Evolutionary conservation across 1,139 yeast genomes (phyloP).

Genomic region (Suhomyces chickasaworum): DNA sequence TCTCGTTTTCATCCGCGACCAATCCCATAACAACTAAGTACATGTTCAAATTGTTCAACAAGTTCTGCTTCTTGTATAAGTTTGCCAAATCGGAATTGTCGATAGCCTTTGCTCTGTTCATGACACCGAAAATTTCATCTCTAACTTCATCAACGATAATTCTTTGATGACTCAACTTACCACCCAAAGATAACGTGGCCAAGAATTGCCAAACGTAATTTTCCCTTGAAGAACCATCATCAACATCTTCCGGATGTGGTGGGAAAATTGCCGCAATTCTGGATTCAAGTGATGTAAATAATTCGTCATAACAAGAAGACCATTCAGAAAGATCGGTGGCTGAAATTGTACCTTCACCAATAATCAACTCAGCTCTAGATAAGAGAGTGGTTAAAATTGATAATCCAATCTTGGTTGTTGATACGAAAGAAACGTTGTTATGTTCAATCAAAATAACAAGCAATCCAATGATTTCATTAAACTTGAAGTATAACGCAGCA

Average conservation of each 20-base stretch:
- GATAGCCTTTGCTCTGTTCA: constrained; percentile 76
- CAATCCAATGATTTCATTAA: constrained; percentile 81
- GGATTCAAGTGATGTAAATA: constrained; percentile 80
- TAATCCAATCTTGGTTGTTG: constrained; percentile 84
- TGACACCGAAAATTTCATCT: constrained; percentile 89
- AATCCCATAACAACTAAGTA: constrained; percentile 96
- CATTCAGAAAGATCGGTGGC: constrained; percentile 69
- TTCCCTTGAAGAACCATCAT: constrained; percentile 64
- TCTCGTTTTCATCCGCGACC: constrained; percentile 75
- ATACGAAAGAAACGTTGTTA: constrained; percentile 69
- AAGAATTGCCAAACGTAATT: constrained; percentile 94
- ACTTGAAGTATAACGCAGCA: constrained; percentile 79
- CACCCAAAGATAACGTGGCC: constrained; percentile 92
- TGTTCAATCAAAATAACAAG: constrained; percentile 73
- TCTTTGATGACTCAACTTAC: constrained; percentile 90
- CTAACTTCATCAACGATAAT: constrained; percentile 93
- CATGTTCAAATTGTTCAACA: constrained; percentile 81
- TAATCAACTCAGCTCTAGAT: constrained; percentile 89
- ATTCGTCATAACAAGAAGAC: constrained; percentile 79
- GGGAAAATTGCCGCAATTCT: constrained; percentile 83
- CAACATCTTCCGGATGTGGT: constrained; percentile 54
- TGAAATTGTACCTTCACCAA: constrained; percentile 71
- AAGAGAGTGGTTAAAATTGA: constrained; percentile 84
- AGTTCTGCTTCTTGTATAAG: constrained; percentile 59
- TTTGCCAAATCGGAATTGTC: constrained; percentile 56